Percentiles rank a stretch among this genome's conserved stretches.
These are phyloP conservation scores for Heterobasidion occidentale DNA, from an alignment of 1,284 basidiomycete genomes.

Conservation along the genomic window DNA sequence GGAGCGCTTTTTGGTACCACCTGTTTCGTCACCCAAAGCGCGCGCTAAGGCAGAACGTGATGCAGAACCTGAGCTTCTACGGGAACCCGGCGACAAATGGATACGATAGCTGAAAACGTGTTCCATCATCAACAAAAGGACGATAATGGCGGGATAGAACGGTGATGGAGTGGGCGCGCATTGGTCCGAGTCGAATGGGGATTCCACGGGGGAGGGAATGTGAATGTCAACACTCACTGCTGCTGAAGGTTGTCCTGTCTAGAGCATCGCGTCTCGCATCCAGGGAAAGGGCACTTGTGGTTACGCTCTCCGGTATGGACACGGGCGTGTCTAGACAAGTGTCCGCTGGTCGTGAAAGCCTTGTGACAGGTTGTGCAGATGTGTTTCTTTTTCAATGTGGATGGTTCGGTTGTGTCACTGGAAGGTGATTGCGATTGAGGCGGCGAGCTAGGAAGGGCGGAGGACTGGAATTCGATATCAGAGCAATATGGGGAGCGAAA, in stretches of 20 bases:
- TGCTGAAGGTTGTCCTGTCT: slow-evolving; percentile 78
- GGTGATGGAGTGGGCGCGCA: not conserved
- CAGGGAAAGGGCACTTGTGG: slow-evolving; percentile 77
- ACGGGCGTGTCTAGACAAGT: slow-evolving; percentile 73
- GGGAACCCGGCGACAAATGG: slow-evolving; percentile 64
- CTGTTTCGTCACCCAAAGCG: not conserved
- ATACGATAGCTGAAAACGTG: slow-evolving; percentile 52
- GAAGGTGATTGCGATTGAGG: slow-evolving; percentile 1
- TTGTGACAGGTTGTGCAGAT: slow-evolving; percentile 38
- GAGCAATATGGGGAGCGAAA: not conserved
- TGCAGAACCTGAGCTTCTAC: slow-evolving; percentile 43
- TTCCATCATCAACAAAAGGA: not conserved
- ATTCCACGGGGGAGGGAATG: not conserved
- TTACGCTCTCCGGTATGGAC: slow-evolving; percentile 80
- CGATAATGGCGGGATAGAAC: not conserved
- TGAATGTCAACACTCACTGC: slow-evolving; percentile 48
- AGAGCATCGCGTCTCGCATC: slow-evolving; percentile 74
- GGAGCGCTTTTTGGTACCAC: slow-evolving; percentile 6
- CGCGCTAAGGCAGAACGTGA: slow-evolving; percentile 34
- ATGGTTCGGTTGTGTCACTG: slow-evolving; percentile 1
- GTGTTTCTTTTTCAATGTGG: slow-evolving; percentile 28
- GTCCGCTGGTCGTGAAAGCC: slow-evolving; percentile 76
- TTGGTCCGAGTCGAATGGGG: not conserved
- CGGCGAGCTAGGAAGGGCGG: slow-evolving; percentile 1
- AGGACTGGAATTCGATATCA: not conserved